These are phyloP conservation scores for Paracoccidioides lutzii DNA, from an alignment of 2,329 filamentous ascomycete species.

Conservation along the genomic window DNA sequence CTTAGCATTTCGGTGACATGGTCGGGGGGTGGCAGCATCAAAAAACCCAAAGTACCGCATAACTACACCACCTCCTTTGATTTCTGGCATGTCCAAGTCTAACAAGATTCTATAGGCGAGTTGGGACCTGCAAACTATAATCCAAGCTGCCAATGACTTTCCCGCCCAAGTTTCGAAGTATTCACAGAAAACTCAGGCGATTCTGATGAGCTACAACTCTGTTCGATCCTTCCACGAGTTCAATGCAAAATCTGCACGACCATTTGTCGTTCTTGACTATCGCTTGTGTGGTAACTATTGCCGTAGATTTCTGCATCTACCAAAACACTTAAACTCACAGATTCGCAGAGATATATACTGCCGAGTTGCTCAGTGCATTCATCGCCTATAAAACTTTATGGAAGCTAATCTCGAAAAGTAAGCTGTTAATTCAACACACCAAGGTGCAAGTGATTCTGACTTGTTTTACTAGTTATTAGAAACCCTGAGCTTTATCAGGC, in stretches of 20 bases:
- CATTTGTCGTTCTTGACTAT: conserved; percentile 20
- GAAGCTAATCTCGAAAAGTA: conserved; percentile 13
- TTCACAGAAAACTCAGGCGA: conserved; percentile 19
- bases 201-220: conserved; percentile 20
- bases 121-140: conserved; percentile 21
- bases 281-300: conserved; percentile 15
- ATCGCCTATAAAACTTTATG: conserved; percentile 24
- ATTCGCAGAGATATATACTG: conserved; percentile 17
- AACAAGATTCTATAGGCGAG: conserved; percentile 9
- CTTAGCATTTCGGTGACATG: conserved; percentile 24
- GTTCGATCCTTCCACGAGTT: conserved; percentile 20
- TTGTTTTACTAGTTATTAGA: conserved; percentile 6
- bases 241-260: conserved; percentile 14
- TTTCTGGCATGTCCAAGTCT: not conserved
- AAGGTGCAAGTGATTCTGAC: not conserved
- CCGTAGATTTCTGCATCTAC: not conserved
- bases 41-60: conserved; percentile 14
- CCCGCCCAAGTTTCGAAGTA: conserved; percentile 22
- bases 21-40: conserved; percentile 23
- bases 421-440: not conserved
- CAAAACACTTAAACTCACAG: not conserved
- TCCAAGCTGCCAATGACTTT: conserved; percentile 22
- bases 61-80: not conserved
- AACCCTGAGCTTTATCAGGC: conserved; percentile 3
- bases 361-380: conserved; percentile 20